Conservation (phyloP, 345 rosid species). For the Gossypium turneri region DNA sequence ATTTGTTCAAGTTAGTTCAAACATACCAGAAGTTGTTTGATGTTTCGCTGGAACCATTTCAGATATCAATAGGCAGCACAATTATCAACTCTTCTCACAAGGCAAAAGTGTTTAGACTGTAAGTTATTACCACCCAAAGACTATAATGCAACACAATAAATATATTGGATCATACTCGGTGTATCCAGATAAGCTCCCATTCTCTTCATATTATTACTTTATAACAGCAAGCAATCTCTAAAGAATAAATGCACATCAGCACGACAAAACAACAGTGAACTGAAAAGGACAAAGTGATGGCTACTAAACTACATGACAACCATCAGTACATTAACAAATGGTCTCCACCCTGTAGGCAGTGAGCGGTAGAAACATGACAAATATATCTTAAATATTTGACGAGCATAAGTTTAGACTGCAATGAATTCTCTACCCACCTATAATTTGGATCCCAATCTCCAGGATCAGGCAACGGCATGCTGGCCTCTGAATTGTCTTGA, state of each 20-base stretch:
- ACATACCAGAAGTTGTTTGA: background rate
- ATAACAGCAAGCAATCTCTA: background rate
- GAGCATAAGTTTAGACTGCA: background rate
- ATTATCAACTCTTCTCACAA: background rate
- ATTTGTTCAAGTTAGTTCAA: background rate
- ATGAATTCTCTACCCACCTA: constrained; percentile 50
- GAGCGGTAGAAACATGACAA: background rate
- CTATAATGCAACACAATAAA: background rate
- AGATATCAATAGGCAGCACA: background rate
- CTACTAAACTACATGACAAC: background rate
- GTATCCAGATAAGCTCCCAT: background rate
- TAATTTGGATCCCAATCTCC: constrained; percentile 99
- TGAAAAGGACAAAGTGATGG: background rate
- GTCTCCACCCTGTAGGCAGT: background rate
- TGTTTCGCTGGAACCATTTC: background rate
- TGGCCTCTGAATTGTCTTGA: constrained; percentile 49
- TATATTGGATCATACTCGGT: background rate
- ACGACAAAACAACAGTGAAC: background rate
- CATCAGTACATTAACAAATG: background rate
- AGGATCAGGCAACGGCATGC: constrained; percentile 73
- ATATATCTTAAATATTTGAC: constrained; percentile 1
- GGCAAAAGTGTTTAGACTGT: background rate
- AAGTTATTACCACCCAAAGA: background rate
- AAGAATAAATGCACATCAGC: background rate
- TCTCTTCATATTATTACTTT: background rate